Percentiles rank a stretch among this genome's conserved stretches.
Evolutionary conservation across 768 basidiomycete genomes (phyloP).

Genomic region (Rhizopogon vulgaris): DNA sequence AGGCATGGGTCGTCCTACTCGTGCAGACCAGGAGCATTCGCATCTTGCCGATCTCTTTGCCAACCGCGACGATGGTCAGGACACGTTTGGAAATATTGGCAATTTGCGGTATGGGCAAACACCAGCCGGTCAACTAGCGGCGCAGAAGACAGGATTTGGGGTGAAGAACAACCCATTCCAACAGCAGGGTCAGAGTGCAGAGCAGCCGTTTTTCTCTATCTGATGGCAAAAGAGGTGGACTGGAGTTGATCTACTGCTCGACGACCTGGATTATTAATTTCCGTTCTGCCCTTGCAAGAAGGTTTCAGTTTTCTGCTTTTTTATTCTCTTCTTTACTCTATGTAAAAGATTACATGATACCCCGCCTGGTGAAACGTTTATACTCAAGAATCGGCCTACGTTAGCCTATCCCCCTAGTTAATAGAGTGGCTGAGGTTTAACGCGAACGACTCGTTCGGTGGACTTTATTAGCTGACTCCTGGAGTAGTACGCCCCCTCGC

Average conservation of each 20-base stretch:
- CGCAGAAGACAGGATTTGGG: slow-evolving; percentile 41
- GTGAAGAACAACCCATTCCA: slow-evolving; percentile 64
- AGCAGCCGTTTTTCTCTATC: slow-evolving; percentile 80
- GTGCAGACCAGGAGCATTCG: slow-evolving; percentile 64
- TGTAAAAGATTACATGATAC: neutral
- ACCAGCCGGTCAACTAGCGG: slow-evolving; percentile 41
- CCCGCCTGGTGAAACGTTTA: neutral
- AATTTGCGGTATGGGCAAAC: slow-evolving; percentile 64
- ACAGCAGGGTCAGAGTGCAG: slow-evolving; percentile 43
- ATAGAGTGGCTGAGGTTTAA: no score
- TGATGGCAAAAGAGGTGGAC: slow-evolving; percentile 22
- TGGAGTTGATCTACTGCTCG: neutral
- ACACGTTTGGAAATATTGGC: slow-evolving; percentile 94
- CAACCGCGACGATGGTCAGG: slow-evolving; percentile 85
- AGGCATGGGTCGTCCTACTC: slow-evolving; percentile 23
- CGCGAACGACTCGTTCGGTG: no score
- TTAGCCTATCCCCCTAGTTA: no score
- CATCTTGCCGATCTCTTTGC: slow-evolving; percentile 80
- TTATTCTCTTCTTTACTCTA: neutral
- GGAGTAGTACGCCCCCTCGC: no score
- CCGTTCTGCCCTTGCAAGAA: neutral
- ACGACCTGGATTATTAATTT: slow-evolving; percentile 8
- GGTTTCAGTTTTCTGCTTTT: neutral
- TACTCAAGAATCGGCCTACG: no score
- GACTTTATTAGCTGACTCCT: no score